Conservation (phyloP, 2,329 filamentous ascomycete genomes). For the Chrysoporthe cubensis region DNA sequence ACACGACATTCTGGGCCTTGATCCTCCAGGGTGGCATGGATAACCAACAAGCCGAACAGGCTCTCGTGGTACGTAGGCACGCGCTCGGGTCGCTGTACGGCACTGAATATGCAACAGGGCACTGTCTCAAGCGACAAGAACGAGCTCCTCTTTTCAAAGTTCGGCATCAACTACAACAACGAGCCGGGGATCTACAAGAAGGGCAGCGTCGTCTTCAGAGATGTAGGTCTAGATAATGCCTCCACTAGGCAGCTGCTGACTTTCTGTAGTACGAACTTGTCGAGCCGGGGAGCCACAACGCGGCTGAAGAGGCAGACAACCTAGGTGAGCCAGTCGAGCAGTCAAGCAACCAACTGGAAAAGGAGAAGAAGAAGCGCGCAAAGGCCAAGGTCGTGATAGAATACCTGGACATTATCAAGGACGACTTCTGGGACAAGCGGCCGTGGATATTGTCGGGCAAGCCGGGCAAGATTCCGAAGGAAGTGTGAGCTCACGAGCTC, state of each 20-base stretch:
- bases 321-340: constrained; percentile 58
- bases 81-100: background rate
- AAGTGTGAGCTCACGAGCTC: constrained; percentile 42
- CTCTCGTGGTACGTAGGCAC: constrained; percentile 65
- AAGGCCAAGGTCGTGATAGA: constrained; percentile 83
- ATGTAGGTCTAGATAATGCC: constrained; percentile 56
- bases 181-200: constrained; percentile 92
- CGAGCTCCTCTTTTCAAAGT: constrained; percentile 88
- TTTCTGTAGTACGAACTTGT: constrained; percentile 68
- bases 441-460: constrained; percentile 83
- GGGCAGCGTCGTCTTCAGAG: constrained; percentile 85
- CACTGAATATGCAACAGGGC: constrained; percentile 57
- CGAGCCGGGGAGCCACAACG: constrained; percentile 56
- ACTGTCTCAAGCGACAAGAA: constrained; percentile 89
- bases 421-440: constrained; percentile 88
- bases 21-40: constrained; percentile 78
- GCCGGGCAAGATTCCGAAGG: constrained; percentile 71
- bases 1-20: constrained; percentile 93
- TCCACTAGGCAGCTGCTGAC: background rate
- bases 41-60: constrained; percentile 77
- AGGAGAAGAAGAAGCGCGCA: constrained; percentile 75
- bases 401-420: constrained; percentile 92
- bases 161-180: constrained; percentile 97
- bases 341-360: constrained; percentile 82
- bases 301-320: constrained; percentile 50